phyloP scores from a whole-genome alignment of 192 early-diverging fungal genomes.

The Backusella psychrophila region DNA sequence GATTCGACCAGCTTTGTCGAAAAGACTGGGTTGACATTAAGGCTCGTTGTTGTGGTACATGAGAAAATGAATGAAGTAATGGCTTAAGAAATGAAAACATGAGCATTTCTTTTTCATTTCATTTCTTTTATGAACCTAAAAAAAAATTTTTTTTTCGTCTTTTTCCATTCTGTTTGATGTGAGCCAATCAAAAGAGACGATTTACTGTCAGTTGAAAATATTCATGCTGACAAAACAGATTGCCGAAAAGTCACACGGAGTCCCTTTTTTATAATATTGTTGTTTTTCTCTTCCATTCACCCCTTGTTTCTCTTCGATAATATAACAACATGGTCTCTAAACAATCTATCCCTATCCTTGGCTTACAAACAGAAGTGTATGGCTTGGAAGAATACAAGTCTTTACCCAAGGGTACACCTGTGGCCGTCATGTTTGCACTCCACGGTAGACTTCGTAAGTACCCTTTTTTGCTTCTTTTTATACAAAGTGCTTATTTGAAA shows the following conservation, averaged over 20 bases:
- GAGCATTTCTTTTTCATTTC: neutral
- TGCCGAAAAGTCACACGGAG: neutral
- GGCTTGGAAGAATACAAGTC: constrained; percentile 29
- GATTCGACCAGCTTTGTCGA: neutral
- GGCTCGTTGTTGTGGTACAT: neutral
- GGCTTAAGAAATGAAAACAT: constrained; percentile 4
- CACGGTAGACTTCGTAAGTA: constrained; percentile 35
- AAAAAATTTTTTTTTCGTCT: neutral
- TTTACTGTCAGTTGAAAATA: neutral
- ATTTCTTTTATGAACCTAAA: neutral
- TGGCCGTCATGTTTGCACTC: constrained; percentile 31
- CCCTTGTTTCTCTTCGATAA: neutral
- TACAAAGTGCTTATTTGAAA: neutral
- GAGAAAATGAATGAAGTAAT: neutral
- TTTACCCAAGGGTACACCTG: neutral
- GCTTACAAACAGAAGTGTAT: constrained; percentile 21
- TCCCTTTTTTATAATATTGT: neutral
- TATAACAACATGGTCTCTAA: neutral
- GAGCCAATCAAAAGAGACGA: neutral
- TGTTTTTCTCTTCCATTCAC: neutral
- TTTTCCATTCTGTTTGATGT: neutral
- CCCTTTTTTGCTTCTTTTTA: neutral
- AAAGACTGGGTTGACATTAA: neutral
- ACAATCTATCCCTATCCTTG: constrained; percentile 3
- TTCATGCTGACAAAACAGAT: neutral